These are phyloP conservation scores for Scheffersomyces amazonensis DNA, from an alignment of 805 yeast species.

Conservation along the genomic window DNA sequence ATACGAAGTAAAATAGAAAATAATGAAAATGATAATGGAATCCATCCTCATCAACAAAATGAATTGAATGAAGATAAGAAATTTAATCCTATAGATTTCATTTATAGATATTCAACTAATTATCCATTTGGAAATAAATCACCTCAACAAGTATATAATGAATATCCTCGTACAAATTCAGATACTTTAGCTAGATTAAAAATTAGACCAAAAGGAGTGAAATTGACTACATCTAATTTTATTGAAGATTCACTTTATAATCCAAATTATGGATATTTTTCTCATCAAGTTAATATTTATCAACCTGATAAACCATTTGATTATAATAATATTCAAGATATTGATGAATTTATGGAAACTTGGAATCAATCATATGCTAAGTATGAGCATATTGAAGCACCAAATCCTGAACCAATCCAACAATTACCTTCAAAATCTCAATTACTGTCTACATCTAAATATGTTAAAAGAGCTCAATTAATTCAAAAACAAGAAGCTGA, in stretches of 20 bases:
- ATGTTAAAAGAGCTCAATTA: slow-evolving; percentile 25
- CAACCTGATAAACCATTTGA: slow-evolving; percentile 65
- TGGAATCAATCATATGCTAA: slow-evolving; percentile 65
- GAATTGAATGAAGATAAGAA: background rate
- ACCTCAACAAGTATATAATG: slow-evolving; percentile 38
- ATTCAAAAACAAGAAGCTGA: slow-evolving; percentile 20
- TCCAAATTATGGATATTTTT: slow-evolving; percentile 79
- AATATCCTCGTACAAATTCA: slow-evolving; percentile 32
- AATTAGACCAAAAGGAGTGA: slow-evolving; percentile 56
- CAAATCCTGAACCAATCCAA: slow-evolving; percentile 1
- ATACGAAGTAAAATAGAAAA: background rate
- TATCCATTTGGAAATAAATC: slow-evolving; percentile 36
- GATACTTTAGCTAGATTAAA: slow-evolving; percentile 27
- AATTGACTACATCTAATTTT: slow-evolving; percentile 76
- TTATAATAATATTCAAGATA: slow-evolving; percentile 53
- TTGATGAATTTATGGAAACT: slow-evolving; percentile 64
- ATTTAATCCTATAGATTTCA: slow-evolving; percentile 30
- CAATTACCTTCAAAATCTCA: background rate
- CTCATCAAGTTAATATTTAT: slow-evolving; percentile 74
- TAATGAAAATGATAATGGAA: background rate
- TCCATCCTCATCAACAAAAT: slow-evolving; percentile 24
- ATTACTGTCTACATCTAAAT: slow-evolving; percentile 16
- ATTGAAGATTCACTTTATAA: slow-evolving; percentile 84
- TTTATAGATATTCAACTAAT: slow-evolving; percentile 39
- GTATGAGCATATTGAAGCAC: slow-evolving; percentile 36